These are phyloP conservation scores for Conidiobolus incongruus DNA, from an alignment of 371 early-diverging fungal species.

Conservation along the genomic window DNA sequence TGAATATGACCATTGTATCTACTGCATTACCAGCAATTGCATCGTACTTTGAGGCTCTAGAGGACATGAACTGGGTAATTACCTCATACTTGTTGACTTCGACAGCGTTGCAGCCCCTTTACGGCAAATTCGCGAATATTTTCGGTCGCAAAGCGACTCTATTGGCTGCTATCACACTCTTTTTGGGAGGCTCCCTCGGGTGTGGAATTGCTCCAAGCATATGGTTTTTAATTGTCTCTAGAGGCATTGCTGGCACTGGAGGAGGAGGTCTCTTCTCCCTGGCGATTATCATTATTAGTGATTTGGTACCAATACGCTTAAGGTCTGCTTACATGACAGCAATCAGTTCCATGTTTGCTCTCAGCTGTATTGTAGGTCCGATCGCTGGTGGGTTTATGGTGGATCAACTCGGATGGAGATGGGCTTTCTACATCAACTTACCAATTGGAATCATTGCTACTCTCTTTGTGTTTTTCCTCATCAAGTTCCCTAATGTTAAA, in stretches of 20 bases:
- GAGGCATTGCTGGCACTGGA: slow-evolving; percentile 41
- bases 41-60: slow-evolving; percentile 32
- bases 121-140: slow-evolving; percentile 33
- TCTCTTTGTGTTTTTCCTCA: slow-evolving; percentile 8
- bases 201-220: slow-evolving; percentile 41
- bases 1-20: slow-evolving; percentile 56
- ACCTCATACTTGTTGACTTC: slow-evolving; percentile 23
- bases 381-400: slow-evolving; percentile 20
- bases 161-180: slow-evolving; percentile 27
- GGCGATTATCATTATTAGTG: slow-evolving; percentile 20
- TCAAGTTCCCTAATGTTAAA: slow-evolving; percentile 10
- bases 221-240: slow-evolving; percentile 34
- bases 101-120: slow-evolving; percentile 29
- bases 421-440: slow-evolving; percentile 21
- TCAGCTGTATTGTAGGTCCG: slow-evolving; percentile 18
- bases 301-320: neutral
- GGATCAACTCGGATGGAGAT: slow-evolving; percentile 16
- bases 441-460: slow-evolving; percentile 9
- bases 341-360: slow-evolving; percentile 11
- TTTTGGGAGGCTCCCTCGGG: slow-evolving; percentile 32
- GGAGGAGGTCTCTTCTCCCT: slow-evolving; percentile 30
- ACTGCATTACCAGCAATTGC: slow-evolving; percentile 48
- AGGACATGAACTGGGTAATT: slow-evolving; percentile 37
- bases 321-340: neutral
- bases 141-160: slow-evolving; percentile 38